phyloP scores from a whole-genome alignment of 495 filamentous ascomycete genomes.

The Xylaria telfairii region DNA sequence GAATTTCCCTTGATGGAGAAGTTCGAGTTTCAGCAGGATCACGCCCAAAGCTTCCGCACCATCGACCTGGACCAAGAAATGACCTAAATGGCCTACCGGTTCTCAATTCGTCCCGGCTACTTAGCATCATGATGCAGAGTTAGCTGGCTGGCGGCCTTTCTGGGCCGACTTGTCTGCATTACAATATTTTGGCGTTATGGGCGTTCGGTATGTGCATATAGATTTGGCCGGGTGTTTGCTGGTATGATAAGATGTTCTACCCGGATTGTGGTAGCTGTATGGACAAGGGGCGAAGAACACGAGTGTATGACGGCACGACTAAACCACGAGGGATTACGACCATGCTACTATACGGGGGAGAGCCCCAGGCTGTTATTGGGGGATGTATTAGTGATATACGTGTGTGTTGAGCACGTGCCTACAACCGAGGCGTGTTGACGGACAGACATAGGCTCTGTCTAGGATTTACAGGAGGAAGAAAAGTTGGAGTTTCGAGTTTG shows the following conservation, averaged over 20 bases:
- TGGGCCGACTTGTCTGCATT: conserved; percentile 8
- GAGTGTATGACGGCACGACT: conserved; percentile 37
- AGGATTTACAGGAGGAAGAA: neutral
- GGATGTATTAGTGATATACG: conserved; percentile 6
- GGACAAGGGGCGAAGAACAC: conserved; percentile 21
- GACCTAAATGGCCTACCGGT: neutral
- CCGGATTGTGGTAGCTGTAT: conserved; percentile 6
- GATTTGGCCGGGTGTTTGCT: neutral
- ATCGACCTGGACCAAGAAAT: conserved; percentile 15
- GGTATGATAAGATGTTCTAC: conserved; percentile 7
- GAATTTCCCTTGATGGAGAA: conserved; percentile 61
- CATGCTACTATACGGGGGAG: conserved; percentile 12
- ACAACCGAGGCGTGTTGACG: neutral
- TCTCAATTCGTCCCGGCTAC: neutral
- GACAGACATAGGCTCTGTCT: neutral
- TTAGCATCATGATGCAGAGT: neutral
- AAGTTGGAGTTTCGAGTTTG: neutral
- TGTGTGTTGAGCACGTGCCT: neutral
- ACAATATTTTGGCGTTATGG: conserved; percentile 17
- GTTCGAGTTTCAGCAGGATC: conserved; percentile 47
- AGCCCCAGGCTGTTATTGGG: conserved; percentile 9
- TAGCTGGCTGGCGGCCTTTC: neutral
- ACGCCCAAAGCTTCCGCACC: conserved; percentile 23
- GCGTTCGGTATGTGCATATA: conserved; percentile 17
- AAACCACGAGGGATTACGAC: conserved; percentile 32